A percentile compares a stretch with the other conserved stretches of the same genome.
These are phyloP conservation scores for Ganoderma sp. DNA, from an alignment of 1,284 basidiomycete genomes.

Conservation along the genomic window DNA sequence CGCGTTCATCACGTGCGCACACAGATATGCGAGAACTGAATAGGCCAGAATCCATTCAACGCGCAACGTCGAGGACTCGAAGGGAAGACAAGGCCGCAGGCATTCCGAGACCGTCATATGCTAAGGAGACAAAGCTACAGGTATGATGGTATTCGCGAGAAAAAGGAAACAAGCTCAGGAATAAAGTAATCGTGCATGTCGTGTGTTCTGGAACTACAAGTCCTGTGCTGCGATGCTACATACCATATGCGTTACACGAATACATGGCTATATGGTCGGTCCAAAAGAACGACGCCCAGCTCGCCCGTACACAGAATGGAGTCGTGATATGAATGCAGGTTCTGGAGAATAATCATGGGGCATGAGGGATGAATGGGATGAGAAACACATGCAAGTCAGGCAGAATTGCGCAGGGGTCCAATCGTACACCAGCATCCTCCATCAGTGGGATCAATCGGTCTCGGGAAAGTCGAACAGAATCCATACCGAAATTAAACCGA, in stretches of 20 bases:
- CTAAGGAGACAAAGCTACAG: slow-evolving; percentile 11
- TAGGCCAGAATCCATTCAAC: background rate
- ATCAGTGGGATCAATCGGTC: background rate
- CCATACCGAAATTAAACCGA: background rate
- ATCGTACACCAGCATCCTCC: slow-evolving; percentile 5
- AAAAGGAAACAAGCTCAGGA: background rate
- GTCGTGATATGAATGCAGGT: slow-evolving; percentile 3
- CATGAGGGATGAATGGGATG: background rate
- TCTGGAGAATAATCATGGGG: background rate
- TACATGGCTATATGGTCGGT: slow-evolving; percentile 14
- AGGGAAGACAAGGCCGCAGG: too few species aligned
- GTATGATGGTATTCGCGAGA: background rate
- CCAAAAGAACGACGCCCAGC: slow-evolving; percentile 4
- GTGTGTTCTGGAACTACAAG: slow-evolving; percentile 1
- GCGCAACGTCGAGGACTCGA: background rate
- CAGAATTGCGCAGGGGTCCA: background rate
- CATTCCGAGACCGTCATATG: background rate
- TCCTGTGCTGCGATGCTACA: slow-evolving; percentile 17
- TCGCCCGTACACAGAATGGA: slow-evolving; percentile 15
- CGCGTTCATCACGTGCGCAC: slow-evolving; percentile 18
- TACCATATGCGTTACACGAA: slow-evolving; percentile 14
- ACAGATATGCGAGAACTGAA: background rate
- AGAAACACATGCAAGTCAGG: background rate
- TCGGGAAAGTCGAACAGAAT: background rate
- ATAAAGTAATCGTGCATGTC: slow-evolving; percentile 10